These are phyloP conservation scores for Collybia sp. DNA, from an alignment of 768 basidiomycete species.

Conservation along the genomic window DNA sequence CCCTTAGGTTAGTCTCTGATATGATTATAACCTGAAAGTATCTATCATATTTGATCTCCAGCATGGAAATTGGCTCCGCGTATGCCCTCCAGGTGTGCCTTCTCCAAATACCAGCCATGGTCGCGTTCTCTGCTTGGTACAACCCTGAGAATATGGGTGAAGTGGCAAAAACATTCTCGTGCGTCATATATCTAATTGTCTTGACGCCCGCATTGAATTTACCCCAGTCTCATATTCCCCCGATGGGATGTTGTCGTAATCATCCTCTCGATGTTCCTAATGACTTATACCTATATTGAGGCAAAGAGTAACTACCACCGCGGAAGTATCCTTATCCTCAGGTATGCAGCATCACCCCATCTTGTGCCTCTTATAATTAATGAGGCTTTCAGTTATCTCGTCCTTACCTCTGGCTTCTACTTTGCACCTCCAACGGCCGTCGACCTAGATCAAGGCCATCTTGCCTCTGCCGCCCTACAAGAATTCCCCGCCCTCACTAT, in stretches of 20 bases:
- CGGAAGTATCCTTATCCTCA: slow-evolving; percentile 91
- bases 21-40: background rate
- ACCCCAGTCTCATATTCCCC: slow-evolving; percentile 85
- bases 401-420: slow-evolving; percentile 89
- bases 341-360: slow-evolving; percentile 39
- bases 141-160: slow-evolving; percentile 83
- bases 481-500: slow-evolving; percentile 33
- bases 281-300: slow-evolving; percentile 99
- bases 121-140: slow-evolving; percentile 96
- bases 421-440: slow-evolving; percentile 62
- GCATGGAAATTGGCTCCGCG: slow-evolving; percentile 99
- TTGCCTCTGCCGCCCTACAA: slow-evolving; percentile 13
- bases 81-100: slow-evolving; percentile 98
- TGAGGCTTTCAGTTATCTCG: slow-evolving; percentile 67
- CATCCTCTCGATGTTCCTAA: slow-evolving; percentile 92
- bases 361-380: slow-evolving; percentile 4
- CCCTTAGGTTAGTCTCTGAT: slow-evolving; percentile 61
- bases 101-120: slow-evolving; percentile 97
- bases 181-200: slow-evolving; percentile 25
- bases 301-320: slow-evolving; percentile 98
- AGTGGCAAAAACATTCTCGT: slow-evolving; percentile 92
- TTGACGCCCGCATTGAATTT: slow-evolving; percentile 2
- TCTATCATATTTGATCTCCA: slow-evolving; percentile 22
- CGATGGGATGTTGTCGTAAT: slow-evolving; percentile 97
- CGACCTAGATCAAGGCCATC: slow-evolving; percentile 31